Percentiles rank a stretch among this genome's conserved stretches.
Conservation (phyloP, 2,329 filamentous ascomycete genomes). For the Neurospora sp. region DNA sequence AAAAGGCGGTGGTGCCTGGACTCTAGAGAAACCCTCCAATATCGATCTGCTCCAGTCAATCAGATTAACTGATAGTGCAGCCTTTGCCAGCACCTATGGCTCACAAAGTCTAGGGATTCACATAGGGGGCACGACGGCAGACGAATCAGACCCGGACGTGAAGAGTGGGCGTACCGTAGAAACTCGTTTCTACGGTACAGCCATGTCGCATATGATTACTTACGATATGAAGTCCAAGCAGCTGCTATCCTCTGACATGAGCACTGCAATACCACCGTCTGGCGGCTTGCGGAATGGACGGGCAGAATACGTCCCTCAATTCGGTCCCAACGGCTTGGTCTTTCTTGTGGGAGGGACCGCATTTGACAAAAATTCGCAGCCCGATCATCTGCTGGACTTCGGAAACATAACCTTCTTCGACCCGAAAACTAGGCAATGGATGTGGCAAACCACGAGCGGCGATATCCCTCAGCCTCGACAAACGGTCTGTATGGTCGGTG, state of each 20-base stretch:
- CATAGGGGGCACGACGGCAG: background rate
- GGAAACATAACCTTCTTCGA: slow-evolving; percentile 25
- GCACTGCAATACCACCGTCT: slow-evolving; percentile 12
- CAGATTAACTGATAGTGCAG: background rate
- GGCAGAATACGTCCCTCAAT: slow-evolving; percentile 22
- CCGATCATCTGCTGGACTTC: slow-evolving; percentile 17
- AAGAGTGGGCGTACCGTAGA: too few species aligned
- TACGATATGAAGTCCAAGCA: slow-evolving; percentile 19
- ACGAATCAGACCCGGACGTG: background rate
- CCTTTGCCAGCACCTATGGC: background rate
- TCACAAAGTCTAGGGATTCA: background rate
- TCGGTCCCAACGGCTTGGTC: slow-evolving; percentile 24
- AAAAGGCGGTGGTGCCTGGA: background rate
- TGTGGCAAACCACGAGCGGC: slow-evolving; percentile 24
- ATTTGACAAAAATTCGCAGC: slow-evolving; percentile 6
- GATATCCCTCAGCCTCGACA: background rate
- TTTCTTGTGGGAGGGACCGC: slow-evolving; percentile 23
- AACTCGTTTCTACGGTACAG: background rate
- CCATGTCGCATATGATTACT: slow-evolving; percentile 3
- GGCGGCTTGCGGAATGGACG: slow-evolving; percentile 20
- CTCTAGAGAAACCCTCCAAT: background rate
- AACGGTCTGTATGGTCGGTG: background rate
- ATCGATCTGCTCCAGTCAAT: background rate
- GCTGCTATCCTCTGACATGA: slow-evolving; percentile 19
- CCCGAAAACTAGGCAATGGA: slow-evolving; percentile 23